These are phyloP conservation scores for Eucalyptus erythrocorys DNA, from an alignment of 345 rosid genomes.

Conservation along the genomic window DNA sequence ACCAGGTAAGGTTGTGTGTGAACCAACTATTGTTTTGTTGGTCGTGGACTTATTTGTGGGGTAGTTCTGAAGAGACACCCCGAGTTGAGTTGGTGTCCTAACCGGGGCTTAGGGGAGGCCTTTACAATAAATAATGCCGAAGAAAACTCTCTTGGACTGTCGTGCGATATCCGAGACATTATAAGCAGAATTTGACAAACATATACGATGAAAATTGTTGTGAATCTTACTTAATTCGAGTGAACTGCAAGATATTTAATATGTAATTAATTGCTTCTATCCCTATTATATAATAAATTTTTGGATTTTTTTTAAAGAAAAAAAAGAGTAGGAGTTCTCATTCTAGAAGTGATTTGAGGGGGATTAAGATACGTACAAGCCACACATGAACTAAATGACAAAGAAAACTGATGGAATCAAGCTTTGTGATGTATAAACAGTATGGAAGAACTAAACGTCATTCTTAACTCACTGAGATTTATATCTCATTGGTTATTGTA, in stretches of 20 bases:
- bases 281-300: not conserved
- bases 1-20: too few relatives aligned
- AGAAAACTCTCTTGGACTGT: not conserved
- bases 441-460: not conserved
- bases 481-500: too few relatives aligned
- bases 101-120: too few relatives aligned
- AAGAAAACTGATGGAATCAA: not conserved
- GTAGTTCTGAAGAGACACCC: too few relatives aligned
- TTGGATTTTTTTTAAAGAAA: not conserved
- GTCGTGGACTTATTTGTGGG: too few relatives aligned
- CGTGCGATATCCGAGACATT: not conserved
- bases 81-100: too few relatives aligned
- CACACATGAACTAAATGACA: not conserved
- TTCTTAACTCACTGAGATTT: too few relatives aligned
- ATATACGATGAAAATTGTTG: not conserved
- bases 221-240: not conserved
- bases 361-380: not conserved
- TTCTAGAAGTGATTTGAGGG: not conserved
- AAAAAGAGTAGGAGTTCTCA: not conserved
- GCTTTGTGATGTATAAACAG: not conserved
- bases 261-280: not conserved
- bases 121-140: not conserved
- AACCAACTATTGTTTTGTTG: too few relatives aligned
- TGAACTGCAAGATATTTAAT: not conserved
- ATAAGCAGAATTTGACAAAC: not conserved